Conservation (phyloP, 225 moss, liverwort and hornwort species). For the Asterella californica region DNA sequence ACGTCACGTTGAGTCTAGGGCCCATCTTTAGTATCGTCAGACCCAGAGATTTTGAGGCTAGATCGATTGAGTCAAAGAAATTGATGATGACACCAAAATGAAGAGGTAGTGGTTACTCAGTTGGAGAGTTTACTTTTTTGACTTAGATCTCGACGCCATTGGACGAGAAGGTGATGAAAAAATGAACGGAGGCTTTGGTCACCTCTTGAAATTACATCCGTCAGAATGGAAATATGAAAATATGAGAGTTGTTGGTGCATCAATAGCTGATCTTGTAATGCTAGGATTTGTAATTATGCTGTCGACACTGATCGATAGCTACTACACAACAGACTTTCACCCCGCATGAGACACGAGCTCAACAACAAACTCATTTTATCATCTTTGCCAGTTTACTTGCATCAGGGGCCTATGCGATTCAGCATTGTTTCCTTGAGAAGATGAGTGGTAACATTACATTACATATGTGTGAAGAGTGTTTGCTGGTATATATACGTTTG, state of each 20-base stretch:
- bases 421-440: slow-evolving; percentile 25
- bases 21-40: background rate
- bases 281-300: slow-evolving; percentile 29
- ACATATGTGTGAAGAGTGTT: slow-evolving; percentile 31
- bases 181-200: background rate
- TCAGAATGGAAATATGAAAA: slow-evolving; percentile 11
- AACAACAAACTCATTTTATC: slow-evolving; percentile 3
- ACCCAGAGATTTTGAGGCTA: background rate
- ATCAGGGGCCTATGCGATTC: slow-evolving; percentile 8
- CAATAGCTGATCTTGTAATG: slow-evolving; percentile 21
- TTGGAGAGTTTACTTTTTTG: background rate
- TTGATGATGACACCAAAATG: background rate
- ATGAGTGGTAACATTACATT: slow-evolving; percentile 27
- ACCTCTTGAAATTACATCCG: slow-evolving; percentile 24
- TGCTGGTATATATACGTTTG: slow-evolving; percentile 9
- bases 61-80: background rate
- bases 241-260: slow-evolving; percentile 22
- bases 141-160: background rate
- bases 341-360: slow-evolving; percentile 7
- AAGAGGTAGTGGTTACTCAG: background rate
- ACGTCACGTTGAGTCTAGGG: background rate
- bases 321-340: background rate
- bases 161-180: background rate
- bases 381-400: slow-evolving; percentile 4
- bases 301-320: background rate